Conservation (phyloP, 176 grass and related monocot genomes). For the Sorghum bicolor region Sorghum_bicolor_NCBIv3 NC_012871.2:61841501-61842000, state of each 20-base stretch:
- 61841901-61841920: conserved; percentile 14
- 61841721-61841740: conserved; percentile 28
- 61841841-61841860: neutral
- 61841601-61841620: neutral
- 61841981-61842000: conserved; percentile 5
- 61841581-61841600: neutral
- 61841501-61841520: neutral
- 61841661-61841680: neutral
- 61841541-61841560: neutral
- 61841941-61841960: neutral
- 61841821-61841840: neutral
- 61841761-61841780: neutral
- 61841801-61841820: neutral
- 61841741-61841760: conserved; percentile 28
- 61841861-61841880: conserved; percentile 20
- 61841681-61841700: conserved; percentile 13
- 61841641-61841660: neutral
- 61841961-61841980: neutral
- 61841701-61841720: neutral
- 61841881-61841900: conserved; percentile 35
- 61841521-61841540: neutral
- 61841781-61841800: neutral
- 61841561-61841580: neutral
- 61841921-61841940: neutral
- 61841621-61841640: conserved; percentile 38